Percentiles rank a stretch among this genome's conserved stretches.
These are phyloP conservation scores for Elaeis guineensis DNA, from an alignment of 176 grass and related monocot genomes.

Conservation along the genomic window DNA sequence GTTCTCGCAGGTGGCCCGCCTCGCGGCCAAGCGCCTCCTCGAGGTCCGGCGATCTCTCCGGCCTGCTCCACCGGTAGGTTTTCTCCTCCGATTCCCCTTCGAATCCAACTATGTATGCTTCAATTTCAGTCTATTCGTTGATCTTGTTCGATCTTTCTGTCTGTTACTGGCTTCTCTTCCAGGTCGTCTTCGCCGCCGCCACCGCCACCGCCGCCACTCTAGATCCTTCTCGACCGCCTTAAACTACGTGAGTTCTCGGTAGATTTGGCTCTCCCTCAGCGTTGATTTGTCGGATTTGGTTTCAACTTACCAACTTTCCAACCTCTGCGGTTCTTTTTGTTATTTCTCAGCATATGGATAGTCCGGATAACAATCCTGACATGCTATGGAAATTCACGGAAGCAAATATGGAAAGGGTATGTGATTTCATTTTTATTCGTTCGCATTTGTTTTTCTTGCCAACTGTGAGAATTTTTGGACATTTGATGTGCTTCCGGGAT, in stretches of 20 bases:
- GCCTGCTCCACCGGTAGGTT: slow-evolving; percentile 16
- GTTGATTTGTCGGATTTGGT: slow-evolving; percentile 8
- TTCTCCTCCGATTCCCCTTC: slow-evolving; percentile 10
- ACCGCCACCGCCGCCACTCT: slow-evolving; percentile 9
- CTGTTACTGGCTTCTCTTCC: not conserved
- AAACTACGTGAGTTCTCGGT: slow-evolving; percentile 57
- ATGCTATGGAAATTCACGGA: slow-evolving; percentile 69
- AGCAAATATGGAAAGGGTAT: slow-evolving; percentile 73
- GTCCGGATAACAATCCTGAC: slow-evolving; percentile 67
- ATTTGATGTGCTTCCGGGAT: no score
- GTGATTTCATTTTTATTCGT: not conserved
- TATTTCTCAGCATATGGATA: slow-evolving; percentile 64
- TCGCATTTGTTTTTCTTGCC: not conserved
- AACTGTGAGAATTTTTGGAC: no score
- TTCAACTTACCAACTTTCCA: slow-evolving; percentile 1
- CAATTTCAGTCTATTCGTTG: not conserved
- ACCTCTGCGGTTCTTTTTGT: slow-evolving; percentile 14
- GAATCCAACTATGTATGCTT: not conserved
- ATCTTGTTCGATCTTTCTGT: not conserved
- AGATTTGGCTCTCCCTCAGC: not conserved
- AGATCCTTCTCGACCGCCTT: slow-evolving; percentile 66
- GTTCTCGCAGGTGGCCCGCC: slow-evolving; percentile 40
- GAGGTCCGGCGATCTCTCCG: slow-evolving; percentile 21
- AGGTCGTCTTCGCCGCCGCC: slow-evolving; percentile 26
- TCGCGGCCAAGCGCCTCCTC: slow-evolving; percentile 50